Percentiles rank a stretch among this genome's conserved stretches.
phyloP scores from a whole-genome alignment of 345 rosid species.

The Citrus hindsii region DNA sequence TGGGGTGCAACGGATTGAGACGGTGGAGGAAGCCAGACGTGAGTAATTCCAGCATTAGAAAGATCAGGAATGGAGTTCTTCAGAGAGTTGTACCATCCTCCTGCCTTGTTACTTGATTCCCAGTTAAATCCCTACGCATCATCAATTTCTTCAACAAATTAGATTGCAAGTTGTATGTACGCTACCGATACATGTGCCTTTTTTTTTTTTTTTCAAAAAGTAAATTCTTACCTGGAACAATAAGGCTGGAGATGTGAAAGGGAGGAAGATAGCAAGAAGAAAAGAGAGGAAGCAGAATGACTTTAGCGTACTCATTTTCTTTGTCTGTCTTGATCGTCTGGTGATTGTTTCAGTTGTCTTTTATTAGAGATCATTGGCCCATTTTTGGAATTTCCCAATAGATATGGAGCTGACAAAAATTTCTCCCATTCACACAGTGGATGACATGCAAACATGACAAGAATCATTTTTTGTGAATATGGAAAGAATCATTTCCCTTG shows the following conservation, averaged over 20 bases:
- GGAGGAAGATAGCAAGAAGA: slow-evolving; percentile 34
- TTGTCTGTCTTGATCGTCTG: not conserved
- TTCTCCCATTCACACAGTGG: no score
- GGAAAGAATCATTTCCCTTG: not conserved
- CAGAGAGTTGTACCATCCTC: slow-evolving; percentile 82
- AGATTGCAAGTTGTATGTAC: not conserved
- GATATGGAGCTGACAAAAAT: no score
- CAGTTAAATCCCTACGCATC: slow-evolving; percentile 72
- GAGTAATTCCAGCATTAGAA: slow-evolving; percentile 68
- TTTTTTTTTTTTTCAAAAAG: no score
- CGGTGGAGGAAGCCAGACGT: slow-evolving; percentile 94
- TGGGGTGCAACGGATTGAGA: slow-evolving; percentile 68
- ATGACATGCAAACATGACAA: no score
- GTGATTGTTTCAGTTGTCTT: not conserved
- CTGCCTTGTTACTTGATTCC: slow-evolving; percentile 66
- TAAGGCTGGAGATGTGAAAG: slow-evolving; percentile 40
- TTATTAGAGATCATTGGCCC: slow-evolving; percentile 4
- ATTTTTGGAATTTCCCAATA: no score
- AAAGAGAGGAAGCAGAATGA: slow-evolving; percentile 23
- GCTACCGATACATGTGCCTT: no score
- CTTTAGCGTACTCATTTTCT: slow-evolving; percentile 18
- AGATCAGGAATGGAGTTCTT: slow-evolving; percentile 52
- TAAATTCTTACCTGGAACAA: slow-evolving; percentile 50
- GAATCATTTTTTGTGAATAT: no score
- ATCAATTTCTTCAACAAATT: not conserved